Evolutionary conservation across 495 filamentous ascomycete genomes (phyloP).

Genomic region (Hypoxylon fuscum): DNA sequence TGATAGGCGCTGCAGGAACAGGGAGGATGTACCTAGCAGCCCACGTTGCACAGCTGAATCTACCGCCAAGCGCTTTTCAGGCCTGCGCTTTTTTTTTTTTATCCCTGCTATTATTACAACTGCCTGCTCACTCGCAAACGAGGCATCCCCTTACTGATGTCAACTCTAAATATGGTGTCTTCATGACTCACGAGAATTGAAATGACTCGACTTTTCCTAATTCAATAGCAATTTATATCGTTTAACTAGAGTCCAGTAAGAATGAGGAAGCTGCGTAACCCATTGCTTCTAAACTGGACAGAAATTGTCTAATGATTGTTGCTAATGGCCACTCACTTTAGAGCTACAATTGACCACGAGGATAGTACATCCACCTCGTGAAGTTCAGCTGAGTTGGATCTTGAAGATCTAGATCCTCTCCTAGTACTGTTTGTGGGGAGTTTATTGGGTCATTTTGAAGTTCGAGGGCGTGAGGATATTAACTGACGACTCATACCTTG

Average conservation of each 20-base stretch:
- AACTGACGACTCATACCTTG: background rate
- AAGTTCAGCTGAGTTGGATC: background rate
- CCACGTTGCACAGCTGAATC: background rate
- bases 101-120: background rate
- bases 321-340: too few species aligned
- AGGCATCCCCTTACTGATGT: background rate
- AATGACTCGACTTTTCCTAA: too few species aligned
- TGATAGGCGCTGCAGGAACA: slow-evolving; percentile 28
- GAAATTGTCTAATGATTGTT: too few species aligned
- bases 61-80: background rate
- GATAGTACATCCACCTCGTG: background rate
- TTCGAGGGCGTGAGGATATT: background rate
- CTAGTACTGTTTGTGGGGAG: background rate
- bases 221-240: too few species aligned
- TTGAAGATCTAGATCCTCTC: background rate
- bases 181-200: background rate
- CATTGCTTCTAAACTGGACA: too few species aligned
- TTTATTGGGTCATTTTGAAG: background rate
- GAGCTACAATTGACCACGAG: too few species aligned
- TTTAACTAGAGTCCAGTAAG: too few species aligned
- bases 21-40: background rate
- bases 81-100: background rate
- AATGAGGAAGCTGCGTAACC: too few species aligned
- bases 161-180: background rate
- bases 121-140: too few species aligned